phyloP scores from a whole-genome alignment of 306 rosid species.

The Prunus dulcis region DNA sequence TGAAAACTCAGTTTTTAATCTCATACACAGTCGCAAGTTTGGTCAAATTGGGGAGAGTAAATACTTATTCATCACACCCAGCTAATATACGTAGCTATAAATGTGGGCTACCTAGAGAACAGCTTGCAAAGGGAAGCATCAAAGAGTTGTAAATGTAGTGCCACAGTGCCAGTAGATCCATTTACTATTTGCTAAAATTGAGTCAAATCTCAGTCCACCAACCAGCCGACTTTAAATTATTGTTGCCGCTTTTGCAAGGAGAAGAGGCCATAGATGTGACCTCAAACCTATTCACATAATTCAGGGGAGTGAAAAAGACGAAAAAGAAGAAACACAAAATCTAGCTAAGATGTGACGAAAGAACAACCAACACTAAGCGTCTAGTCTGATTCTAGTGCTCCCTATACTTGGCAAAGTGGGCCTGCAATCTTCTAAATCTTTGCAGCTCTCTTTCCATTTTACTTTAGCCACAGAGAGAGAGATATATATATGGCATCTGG shows the following conservation, averaged over 20 bases:
- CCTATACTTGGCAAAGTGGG: background rate
- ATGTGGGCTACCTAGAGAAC: too few relatives aligned
- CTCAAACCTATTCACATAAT: background rate
- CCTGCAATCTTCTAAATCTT: background rate
- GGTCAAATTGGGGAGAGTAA: too few relatives aligned
- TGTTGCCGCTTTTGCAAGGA: background rate
- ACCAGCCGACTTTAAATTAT: background rate
- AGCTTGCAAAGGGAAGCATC: too few relatives aligned
- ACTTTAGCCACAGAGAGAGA: background rate
- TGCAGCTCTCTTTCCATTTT: background rate
- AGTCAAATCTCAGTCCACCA: background rate
- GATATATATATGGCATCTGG: background rate
- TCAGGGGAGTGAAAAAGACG: background rate
- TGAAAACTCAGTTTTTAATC: too few relatives aligned
- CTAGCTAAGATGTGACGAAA: background rate
- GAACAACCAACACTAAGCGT: background rate
- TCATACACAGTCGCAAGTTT: too few relatives aligned
- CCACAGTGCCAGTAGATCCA: too few relatives aligned
- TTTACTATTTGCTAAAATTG: background rate
- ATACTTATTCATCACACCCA: too few relatives aligned
- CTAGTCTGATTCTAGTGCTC: background rate
- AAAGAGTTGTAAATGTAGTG: too few relatives aligned
- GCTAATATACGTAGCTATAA: too few relatives aligned
- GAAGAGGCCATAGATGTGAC: conserved; percentile 1
- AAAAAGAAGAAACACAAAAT: background rate